phyloP scores from a whole-genome alignment of 1,139 yeast species.

The Yarrowia galli region DNA sequence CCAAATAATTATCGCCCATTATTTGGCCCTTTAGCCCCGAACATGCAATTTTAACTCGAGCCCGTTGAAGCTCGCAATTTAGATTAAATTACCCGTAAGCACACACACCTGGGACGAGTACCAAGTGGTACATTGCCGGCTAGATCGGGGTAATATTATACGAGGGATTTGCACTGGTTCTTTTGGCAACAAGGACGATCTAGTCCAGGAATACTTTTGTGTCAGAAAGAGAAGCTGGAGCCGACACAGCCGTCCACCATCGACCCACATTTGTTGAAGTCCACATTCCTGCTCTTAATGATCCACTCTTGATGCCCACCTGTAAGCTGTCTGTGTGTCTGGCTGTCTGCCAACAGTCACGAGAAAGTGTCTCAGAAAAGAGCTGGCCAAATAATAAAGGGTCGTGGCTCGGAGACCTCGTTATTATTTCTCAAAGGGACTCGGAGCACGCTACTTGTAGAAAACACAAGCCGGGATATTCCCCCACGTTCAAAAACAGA shows the following conservation, averaged over 20 bases:
- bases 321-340: too few species aligned
- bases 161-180: background rate
- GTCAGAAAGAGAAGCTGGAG: too few species aligned
- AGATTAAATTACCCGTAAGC: background rate
- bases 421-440: background rate
- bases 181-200: too few species aligned
- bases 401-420: background rate
- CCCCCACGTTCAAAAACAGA: background rate
- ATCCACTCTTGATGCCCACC: too few species aligned
- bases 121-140: background rate
- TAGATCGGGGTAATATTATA: background rate
- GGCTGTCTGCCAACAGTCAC: background rate
- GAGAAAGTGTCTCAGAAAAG: background rate
- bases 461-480: background rate
- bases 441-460: background rate
- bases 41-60: background rate
- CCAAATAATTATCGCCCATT: background rate
- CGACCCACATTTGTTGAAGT: too few species aligned
- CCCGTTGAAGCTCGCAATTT: background rate
- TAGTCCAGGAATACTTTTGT: background rate
- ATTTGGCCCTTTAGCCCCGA: too few species aligned
- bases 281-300: too few species aligned
- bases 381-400: too few species aligned
- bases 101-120: too few species aligned
- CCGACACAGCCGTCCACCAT: background rate